These are phyloP conservation scores for Globisporangium cederbergense DNA, from an alignment of 352 stramenopile genomes.

Conservation along the genomic window DNA sequence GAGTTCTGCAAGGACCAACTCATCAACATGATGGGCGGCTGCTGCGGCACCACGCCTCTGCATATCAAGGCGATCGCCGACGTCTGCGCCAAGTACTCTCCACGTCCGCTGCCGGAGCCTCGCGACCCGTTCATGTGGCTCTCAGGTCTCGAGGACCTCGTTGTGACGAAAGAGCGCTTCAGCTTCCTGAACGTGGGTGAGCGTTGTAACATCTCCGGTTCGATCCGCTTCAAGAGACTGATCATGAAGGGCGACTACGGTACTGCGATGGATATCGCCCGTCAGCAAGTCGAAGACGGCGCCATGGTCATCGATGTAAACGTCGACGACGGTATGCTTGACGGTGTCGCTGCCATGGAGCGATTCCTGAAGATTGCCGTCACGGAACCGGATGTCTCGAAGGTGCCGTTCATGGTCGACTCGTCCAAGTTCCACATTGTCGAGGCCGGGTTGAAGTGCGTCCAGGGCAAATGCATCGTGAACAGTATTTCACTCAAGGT, in stretches of 20 bases:
- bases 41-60: conserved; percentile 93
- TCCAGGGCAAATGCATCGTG: conserved; percentile 96
- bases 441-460: conserved; percentile 96
- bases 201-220: conserved; percentile 95
- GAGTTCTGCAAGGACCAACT: conserved; percentile 94
- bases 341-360: conserved; percentile 94
- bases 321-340: conserved; percentile 97
- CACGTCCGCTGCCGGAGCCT: conserved; percentile 79
- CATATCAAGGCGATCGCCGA: conserved; percentile 93
- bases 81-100: conserved; percentile 68
- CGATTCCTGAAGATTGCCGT: conserved; percentile 98
- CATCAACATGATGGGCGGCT: conserved; percentile 97
- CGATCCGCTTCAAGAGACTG: conserved; percentile 94
- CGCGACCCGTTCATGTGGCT: conserved; percentile 94
- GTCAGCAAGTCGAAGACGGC: conserved; percentile 95
- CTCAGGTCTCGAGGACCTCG: conserved; percentile 93
- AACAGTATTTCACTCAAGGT: conserved; percentile 98
- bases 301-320: conserved; percentile 98
- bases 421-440: conserved; percentile 98
- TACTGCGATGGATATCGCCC: conserved; percentile 95
- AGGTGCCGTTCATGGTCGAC: conserved; percentile 98
- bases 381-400: conserved; percentile 94
- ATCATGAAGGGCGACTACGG: conserved; percentile 95
- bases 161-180: conserved; percentile 93
- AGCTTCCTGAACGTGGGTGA: conserved; percentile 97